phyloP scores from a whole-genome alignment of 805 yeast genomes.

The Yarrowia keelungensis region DNA sequence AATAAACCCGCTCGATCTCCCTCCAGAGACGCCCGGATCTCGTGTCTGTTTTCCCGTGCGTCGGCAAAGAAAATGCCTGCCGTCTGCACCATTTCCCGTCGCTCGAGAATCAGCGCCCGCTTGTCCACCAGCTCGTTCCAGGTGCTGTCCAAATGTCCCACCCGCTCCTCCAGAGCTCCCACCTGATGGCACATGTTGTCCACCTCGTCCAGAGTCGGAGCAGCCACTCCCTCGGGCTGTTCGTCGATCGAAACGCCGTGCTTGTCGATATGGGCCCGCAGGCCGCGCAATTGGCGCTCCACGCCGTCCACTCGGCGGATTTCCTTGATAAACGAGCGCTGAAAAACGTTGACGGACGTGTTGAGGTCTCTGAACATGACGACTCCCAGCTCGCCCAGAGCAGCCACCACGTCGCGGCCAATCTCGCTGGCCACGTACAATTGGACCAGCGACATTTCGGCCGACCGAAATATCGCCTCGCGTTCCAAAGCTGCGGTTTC shows the following conservation, averaged over 20 bases:
- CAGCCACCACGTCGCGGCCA: constrained; percentile 80
- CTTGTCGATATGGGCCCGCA: constrained; percentile 46
- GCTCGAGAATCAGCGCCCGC: constrained; percentile 71
- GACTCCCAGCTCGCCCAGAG: constrained; percentile 80
- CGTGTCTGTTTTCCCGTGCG: constrained; percentile 47
- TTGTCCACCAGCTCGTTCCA: constrained; percentile 65
- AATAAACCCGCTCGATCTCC: constrained; percentile 42
- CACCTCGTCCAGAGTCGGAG: constrained; percentile 60
- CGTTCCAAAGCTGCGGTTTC: constrained; percentile 16
- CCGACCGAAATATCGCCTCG: constrained; percentile 57
- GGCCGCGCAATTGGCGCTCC: constrained; percentile 70
- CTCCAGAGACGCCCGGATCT: constrained; percentile 47
- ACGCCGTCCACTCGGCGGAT: constrained; percentile 80
- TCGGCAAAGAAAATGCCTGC: constrained; percentile 56
- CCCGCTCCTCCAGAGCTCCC: constrained; percentile 70
- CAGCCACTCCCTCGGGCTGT: constrained; percentile 24
- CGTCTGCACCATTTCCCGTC: constrained; percentile 64
- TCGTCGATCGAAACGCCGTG: constrained; percentile 44
- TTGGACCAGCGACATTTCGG: constrained; percentile 96
- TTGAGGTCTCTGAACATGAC: constrained; percentile 91
- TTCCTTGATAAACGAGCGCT: constrained; percentile 87
- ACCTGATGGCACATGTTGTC: constrained; percentile 73
- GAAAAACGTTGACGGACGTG: constrained; percentile 76
- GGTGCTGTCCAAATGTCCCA: constrained; percentile 71
- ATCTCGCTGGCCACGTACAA: constrained; percentile 88